Evolutionary conservation across 306 rosid species (phyloP), one percentile per base, ranked within the genome.

Genomic region (Gastrolobium bilobum): DNA sequence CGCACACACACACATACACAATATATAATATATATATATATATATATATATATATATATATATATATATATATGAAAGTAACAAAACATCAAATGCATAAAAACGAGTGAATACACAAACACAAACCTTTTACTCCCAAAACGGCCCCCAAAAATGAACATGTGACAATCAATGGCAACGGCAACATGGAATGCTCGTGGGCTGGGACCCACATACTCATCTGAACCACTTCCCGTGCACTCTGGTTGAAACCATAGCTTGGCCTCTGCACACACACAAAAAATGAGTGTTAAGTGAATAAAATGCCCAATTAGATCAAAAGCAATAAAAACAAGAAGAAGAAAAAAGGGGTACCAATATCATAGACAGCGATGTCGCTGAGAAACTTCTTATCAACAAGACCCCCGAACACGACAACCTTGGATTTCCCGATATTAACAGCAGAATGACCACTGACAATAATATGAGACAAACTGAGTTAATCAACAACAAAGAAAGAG

Each of bases 121-220:
- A 68, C 84, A 64, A 38, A 94, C 98, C 98, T 91, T 77, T 89
- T 89, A 83, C 90, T 76, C 37, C 90, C 97, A 20, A n/a, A 87
- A 66, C 99, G 98, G 20, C 99, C 99, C 8, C 99, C 99, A 88
- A 95, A 95, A 71, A 95, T 81, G 83, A 95, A 95, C 99, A 95
- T 91, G 81, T 92, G 95, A 76, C 99, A 95, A 80, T 92, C 99
- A 80, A 92, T 95, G 46, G 97, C 74, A 85, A 92, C 94, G 2
- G 99, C 97, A 60, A 92, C 79, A 65, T 95, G 98, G 83, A 95
- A 95, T 35, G 99, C 97, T 68, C 98, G 94, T 26, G 98, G 91
- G 68, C 90, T 86, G 43, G 98, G 98, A 73, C 96, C 97, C 60
- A 92, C 97, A 78, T 87, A 89, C 74, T 91, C 97, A 53, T 88